Percentiles rank a stretch among this genome's conserved stretches.
phyloP scores from a whole-genome alignment of 139 green algal genomes.

The Haematococcus lacustris region DNA sequence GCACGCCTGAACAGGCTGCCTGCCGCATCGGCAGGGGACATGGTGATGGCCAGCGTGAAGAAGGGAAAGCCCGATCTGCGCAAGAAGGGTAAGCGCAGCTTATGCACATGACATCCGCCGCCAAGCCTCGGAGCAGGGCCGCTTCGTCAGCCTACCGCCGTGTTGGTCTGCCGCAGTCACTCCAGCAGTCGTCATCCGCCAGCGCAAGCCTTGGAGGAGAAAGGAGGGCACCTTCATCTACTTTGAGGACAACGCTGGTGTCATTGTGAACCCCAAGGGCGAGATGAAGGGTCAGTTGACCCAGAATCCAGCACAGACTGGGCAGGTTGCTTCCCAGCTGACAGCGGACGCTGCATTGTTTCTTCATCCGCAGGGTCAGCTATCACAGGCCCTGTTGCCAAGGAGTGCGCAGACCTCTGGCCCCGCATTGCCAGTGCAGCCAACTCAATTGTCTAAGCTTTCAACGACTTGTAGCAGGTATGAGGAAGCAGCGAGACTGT shows the following conservation, averaged over 20 bases:
- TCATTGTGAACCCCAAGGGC: conserved; percentile 99
- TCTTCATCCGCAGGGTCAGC: conserved; percentile 82
- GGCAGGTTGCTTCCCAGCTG: too few relatives aligned
- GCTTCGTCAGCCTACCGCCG: too few relatives aligned
- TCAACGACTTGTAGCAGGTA: too few relatives aligned
- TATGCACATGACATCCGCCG: too few relatives aligned
- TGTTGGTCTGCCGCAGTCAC: too few relatives aligned
- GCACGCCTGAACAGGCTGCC: conserved; percentile 94
- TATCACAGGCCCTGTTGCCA: conserved; percentile 97
- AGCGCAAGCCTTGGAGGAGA: conserved; percentile 96
- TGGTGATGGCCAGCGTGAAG: conserved; percentile 99
- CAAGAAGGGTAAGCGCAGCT: conserved; percentile 94
- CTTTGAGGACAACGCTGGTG: conserved; percentile 99
- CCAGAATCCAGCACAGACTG: too few relatives aligned
- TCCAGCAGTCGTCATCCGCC: conserved; percentile 92
- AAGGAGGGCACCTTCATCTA: conserved; percentile 99
- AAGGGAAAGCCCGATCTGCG: conserved; percentile 99
- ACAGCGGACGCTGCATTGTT: too few relatives aligned
- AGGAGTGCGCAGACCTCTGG: conserved; percentile 99
- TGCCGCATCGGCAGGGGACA: conserved; percentile 80
- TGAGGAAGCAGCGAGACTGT: too few relatives aligned
- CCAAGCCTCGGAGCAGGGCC: too few relatives aligned
- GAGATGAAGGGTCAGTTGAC: conserved; percentile 98
- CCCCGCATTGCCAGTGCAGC: conserved; percentile 95
- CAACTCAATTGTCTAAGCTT: conserved; percentile 98